Conservation (phyloP, 139 green algal species). For the Chlamydomonas schloesseri region DNA sequence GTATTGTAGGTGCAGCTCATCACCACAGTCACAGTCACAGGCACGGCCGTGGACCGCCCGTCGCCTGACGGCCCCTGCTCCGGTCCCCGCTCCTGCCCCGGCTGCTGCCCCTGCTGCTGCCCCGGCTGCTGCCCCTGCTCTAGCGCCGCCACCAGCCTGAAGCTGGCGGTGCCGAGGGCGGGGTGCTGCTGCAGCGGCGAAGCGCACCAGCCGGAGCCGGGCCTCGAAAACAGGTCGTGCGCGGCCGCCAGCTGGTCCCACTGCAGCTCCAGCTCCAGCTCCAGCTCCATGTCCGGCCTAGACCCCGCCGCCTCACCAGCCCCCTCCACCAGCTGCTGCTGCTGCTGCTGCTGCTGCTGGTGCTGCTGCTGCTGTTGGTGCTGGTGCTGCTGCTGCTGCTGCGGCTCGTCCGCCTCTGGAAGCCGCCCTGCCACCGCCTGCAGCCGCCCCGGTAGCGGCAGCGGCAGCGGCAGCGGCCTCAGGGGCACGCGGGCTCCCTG, state of each 20-base stretch:
- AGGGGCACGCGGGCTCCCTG: not conserved
- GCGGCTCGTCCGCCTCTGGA: too few species aligned
- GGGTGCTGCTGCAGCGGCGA: conserved; percentile 2
- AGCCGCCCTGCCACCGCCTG: too few species aligned
- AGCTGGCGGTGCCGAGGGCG: not conserved
- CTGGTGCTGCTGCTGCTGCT: too few species aligned
- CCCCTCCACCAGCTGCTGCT: not conserved
- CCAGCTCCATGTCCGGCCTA: not conserved
- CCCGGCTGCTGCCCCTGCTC: not conserved
- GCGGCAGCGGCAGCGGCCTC: not conserved
- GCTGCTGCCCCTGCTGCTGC: not conserved
- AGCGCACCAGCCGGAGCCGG: not conserved
- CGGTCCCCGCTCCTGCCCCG: not conserved
- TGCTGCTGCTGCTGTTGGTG: too few species aligned
- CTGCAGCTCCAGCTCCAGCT: conserved; percentile 34
- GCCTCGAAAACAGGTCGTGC: not conserved
- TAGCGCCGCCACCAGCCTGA: conserved; percentile 1
- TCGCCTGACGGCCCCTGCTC: not conserved
- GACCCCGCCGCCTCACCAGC: not conserved
- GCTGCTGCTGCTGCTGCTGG: too few species aligned
- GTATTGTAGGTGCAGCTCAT: conserved; percentile 27
- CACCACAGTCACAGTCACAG: not conserved
- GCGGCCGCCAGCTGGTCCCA: conserved; percentile 37
- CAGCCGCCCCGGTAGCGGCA: too few species aligned
- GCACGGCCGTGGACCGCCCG: not conserved